Evolutionary conservation across 1,284 basidiomycete species (phyloP).

Genomic region (Puccinia horiana): DNA sequence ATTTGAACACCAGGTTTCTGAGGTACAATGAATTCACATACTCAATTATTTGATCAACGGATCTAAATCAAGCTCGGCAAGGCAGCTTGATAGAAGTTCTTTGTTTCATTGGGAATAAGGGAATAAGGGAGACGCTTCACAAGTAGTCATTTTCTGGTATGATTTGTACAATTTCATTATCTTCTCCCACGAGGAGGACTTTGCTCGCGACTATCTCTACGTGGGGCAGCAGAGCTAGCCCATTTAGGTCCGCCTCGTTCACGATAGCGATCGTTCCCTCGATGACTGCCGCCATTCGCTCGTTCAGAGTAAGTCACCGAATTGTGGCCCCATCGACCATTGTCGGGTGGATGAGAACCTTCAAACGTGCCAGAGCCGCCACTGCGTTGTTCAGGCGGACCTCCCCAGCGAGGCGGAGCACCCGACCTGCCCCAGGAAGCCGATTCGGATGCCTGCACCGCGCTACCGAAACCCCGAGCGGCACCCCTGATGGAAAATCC

Average conservation of each 20-base stretch:
- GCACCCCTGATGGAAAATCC: slow-evolving; percentile 42
- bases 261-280: slow-evolving; percentile 31
- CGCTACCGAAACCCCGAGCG: slow-evolving; percentile 8
- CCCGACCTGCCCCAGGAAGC: not conserved
- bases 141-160: not conserved
- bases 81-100: not conserved
- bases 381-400: not conserved
- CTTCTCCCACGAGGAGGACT: slow-evolving; percentile 28
- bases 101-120: not conserved
- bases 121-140: not conserved
- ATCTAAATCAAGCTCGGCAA: not conserved
- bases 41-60: not conserved
- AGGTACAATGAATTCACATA: not conserved
- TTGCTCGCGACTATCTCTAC: slow-evolving; percentile 33
- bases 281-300: slow-evolving; percentile 12
- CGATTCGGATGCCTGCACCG: not conserved
- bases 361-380: slow-evolving; percentile 19
- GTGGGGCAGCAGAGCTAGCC: not conserved
- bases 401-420: slow-evolving; percentile 36
- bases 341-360: slow-evolving; percentile 14
- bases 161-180: not conserved
- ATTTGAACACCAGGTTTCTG: too few relatives aligned
- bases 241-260: slow-evolving; percentile 27
- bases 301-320: slow-evolving; percentile 24
- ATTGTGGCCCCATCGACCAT: slow-evolving; percentile 41